Percentiles rank a stretch among this genome's conserved stretches.
Evolutionary conservation across 2,329 filamentous ascomycete species (phyloP).

Genomic region (Orbilia quercus): DNA sequence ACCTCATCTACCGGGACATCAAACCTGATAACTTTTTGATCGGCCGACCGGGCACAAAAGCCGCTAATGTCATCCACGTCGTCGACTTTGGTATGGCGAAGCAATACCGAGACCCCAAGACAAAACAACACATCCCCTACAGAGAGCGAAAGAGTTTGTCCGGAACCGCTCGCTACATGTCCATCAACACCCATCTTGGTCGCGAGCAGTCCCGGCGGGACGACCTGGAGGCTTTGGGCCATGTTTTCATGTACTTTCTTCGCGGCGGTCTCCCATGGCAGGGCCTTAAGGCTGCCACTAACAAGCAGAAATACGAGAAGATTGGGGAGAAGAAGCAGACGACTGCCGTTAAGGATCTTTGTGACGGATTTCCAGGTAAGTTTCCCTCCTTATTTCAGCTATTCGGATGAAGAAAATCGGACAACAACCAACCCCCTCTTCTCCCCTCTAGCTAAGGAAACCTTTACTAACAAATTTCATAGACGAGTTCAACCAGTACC

Average conservation of each 20-base stretch:
- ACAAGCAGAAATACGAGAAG: constrained; percentile 99
- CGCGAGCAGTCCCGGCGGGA: constrained; percentile 95
- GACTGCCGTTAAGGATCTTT: constrained; percentile 94
- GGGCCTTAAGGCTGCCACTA: constrained; percentile 77
- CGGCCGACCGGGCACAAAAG: constrained; percentile 87
- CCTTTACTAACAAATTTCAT: constrained; percentile 54
- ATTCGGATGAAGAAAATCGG: neutral
- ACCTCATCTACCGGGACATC: constrained; percentile 98
- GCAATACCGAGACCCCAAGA: constrained; percentile 98
- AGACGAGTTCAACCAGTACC: constrained; percentile 97
- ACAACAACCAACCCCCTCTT: neutral
- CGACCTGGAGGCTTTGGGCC: constrained; percentile 87
- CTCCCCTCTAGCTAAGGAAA: neutral
- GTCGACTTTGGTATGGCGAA: constrained; percentile 99
- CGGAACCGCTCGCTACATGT: constrained; percentile 98
- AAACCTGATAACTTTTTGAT: constrained; percentile 99
- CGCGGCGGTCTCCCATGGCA: constrained; percentile 79
- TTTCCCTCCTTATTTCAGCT: too few relatives aligned
- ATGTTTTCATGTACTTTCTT: constrained; percentile 80
- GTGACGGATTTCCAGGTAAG: constrained; percentile 86
- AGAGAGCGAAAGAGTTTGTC: constrained; percentile 96
- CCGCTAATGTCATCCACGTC: constrained; percentile 97
- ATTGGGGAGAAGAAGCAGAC: constrained; percentile 99
- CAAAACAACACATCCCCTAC: constrained; percentile 98
- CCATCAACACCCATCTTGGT: constrained; percentile 98